phyloP scores from a whole-genome alignment of 2,329 filamentous ascomycete genomes.

The Apiospora phragmitis region DNA sequence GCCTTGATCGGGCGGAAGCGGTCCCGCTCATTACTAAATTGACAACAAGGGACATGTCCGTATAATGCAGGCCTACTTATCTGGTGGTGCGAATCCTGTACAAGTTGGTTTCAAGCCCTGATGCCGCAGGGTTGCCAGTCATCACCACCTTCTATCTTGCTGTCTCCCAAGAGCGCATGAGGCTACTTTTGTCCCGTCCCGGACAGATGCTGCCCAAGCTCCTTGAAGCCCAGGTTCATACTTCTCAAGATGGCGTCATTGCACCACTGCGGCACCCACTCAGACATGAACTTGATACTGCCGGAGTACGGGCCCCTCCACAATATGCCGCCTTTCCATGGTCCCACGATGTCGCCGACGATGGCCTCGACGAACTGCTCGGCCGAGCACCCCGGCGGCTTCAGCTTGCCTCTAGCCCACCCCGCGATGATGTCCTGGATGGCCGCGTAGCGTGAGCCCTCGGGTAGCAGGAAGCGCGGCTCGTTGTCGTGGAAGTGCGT shows the following conservation, averaged over 20 bases:
- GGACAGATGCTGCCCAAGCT: not conserved
- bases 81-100: not conserved
- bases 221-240: not conserved
- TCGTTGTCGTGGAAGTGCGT: constrained; percentile 29
- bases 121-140: not conserved
- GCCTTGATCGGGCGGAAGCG: not conserved
- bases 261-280: not conserved
- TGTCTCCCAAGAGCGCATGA: not conserved
- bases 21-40: not conserved
- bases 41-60: not conserved
- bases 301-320: constrained; percentile 21
- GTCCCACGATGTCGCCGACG: constrained; percentile 18
- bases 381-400: constrained; percentile 16
- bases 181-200: not conserved
- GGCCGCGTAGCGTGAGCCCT: constrained; percentile 15
- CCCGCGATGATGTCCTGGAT: constrained; percentile 20
- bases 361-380: constrained; percentile 19
- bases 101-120: not conserved
- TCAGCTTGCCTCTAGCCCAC: constrained; percentile 21
- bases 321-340: constrained; percentile 12
- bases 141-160: not conserved
- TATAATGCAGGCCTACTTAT: not conserved
- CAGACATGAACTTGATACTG: constrained; percentile 2
- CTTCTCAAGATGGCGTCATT: not conserved
- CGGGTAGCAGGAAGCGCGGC: constrained; percentile 14